Evolutionary conservation across 257 asterid genomes (phyloP).

Genomic region (Scutellaria baicalensis): DNA sequence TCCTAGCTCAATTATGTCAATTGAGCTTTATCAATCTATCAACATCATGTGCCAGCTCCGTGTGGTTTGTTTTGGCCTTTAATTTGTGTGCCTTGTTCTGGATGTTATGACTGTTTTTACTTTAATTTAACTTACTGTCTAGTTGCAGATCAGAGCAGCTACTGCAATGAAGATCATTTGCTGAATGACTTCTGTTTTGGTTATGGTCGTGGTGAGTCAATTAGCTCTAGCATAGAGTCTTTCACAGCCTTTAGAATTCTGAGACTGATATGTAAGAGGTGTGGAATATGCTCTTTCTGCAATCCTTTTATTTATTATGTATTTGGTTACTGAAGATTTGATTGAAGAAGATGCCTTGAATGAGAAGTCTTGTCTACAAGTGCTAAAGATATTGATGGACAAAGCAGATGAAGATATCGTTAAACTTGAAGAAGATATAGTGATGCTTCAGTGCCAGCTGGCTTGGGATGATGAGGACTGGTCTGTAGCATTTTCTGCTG

Average conservation of each 20-base stretch:
- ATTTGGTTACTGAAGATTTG: conserved; percentile 31
- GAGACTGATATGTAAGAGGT: background rate
- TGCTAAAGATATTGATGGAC: conserved; percentile 33
- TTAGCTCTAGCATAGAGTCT: background rate
- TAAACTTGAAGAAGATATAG: conserved; percentile 44
- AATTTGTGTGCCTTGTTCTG: background rate
- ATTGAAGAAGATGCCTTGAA: conserved; percentile 54
- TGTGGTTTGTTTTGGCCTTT: background rate
- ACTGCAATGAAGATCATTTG: conserved; percentile 6
- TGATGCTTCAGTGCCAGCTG: conserved; percentile 38
- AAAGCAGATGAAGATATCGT: conserved; percentile 44
- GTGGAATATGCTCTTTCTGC: conserved; percentile 3
- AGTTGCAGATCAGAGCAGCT: conserved; percentile 14
- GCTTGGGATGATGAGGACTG: conserved; percentile 34
- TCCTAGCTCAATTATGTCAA: no score
- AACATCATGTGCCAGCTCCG: conserved; percentile 11
- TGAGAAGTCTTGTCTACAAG: conserved; percentile 42
- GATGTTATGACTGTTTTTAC: background rate
- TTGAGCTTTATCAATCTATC: no score
- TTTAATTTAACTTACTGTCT: background rate
- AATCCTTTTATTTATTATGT: background rate
- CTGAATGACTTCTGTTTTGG: conserved; percentile 5
- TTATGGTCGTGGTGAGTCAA: conserved; percentile 22
- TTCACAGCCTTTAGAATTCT: background rate
- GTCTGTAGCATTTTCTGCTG: conserved; percentile 29